Percentiles rank a stretch among this genome's conserved stretches.
Conservation (phyloP, 306 rosid species). For the Dicorynia guianensis region DNA sequence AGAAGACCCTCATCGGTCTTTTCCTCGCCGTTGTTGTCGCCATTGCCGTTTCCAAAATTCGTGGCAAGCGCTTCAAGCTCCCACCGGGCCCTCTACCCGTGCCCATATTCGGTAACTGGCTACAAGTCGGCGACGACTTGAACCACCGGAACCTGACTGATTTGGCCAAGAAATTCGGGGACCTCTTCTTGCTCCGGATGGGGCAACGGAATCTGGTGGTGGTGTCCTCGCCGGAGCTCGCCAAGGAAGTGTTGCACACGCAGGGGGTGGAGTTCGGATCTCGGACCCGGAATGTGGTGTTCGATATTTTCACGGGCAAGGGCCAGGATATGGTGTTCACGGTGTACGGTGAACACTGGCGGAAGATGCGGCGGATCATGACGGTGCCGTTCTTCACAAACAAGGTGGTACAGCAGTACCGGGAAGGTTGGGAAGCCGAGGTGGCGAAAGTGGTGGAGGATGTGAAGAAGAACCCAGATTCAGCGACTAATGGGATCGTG, state of each 20-base stretch:
- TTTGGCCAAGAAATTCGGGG: constrained; percentile 77
- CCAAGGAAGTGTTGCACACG: constrained; percentile 87
- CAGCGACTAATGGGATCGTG: constrained; percentile 64
- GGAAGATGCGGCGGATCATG: constrained; percentile 93
- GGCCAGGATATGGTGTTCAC: constrained; percentile 98
- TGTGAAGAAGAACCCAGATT: constrained; percentile 54
- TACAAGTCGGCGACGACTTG: constrained; percentile 92
- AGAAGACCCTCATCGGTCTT: constrained; percentile 75
- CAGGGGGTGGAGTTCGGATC: constrained; percentile 95
- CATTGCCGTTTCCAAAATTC: constrained; percentile 62
- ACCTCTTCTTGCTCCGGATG: constrained; percentile 86
- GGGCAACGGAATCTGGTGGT: constrained; percentile 86
- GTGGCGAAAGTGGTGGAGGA: constrained; percentile 78
- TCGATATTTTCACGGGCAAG: constrained; percentile 87
- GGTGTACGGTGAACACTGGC: constrained; percentile 93
- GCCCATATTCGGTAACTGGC: constrained; percentile 90
- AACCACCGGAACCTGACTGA: constrained; percentile 91
- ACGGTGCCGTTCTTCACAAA: constrained; percentile 91
- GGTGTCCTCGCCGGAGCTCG: constrained; percentile 81
- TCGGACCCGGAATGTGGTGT: constrained; percentile 84
- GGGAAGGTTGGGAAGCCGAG: constrained; percentile 81
- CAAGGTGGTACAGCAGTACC: constrained; percentile 90
- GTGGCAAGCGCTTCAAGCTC: constrained; percentile 79
- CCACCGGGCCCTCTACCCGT: constrained; percentile 88
- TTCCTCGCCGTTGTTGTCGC: constrained; percentile 62